A percentile compares a stretch with the other conserved stretches of the same genome.
phyloP scores from a whole-genome alignment of 225 moss, liverwort and hornwort genomes.

The Anthoceros angustus region DNA sequence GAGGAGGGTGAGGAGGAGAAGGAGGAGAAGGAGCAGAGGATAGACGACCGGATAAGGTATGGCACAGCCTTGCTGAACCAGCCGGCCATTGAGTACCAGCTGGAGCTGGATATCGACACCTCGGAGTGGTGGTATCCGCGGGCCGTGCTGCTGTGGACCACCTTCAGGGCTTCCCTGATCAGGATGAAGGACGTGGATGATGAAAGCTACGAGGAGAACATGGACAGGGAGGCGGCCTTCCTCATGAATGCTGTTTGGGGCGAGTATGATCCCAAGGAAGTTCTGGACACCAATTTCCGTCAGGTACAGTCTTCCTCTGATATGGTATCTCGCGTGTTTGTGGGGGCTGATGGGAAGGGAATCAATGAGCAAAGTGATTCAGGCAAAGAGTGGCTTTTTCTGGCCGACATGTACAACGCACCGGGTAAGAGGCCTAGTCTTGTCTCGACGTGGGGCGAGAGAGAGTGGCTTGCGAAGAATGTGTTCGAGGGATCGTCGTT shows the following conservation, averaged over 20 bases:
- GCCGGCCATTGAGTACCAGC: constrained; percentile 18
- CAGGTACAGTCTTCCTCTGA: constrained; percentile 28
- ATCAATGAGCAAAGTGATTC: constrained; percentile 25
- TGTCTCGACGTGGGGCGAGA: constrained; percentile 25
- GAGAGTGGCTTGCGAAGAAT: constrained; percentile 25
- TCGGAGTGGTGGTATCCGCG: neutral
- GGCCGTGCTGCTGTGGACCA: neutral
- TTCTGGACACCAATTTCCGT: constrained; percentile 31
- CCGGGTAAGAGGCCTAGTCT: constrained; percentile 35
- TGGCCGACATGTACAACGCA: constrained; percentile 45
- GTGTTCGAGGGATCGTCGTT: constrained; percentile 22
- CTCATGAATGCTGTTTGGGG: constrained; percentile 27
- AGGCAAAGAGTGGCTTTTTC: constrained; percentile 24
- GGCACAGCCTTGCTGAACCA: constrained; percentile 36
- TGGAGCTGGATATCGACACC: constrained; percentile 24
- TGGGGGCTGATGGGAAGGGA: constrained; percentile 25
- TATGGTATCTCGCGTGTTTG: constrained; percentile 32
- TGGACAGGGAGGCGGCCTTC: constrained; percentile 13
- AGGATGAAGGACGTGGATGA: constrained; percentile 41
- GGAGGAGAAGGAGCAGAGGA: constrained; percentile 32
- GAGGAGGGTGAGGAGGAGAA: constrained; percentile 13
- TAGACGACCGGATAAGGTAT: constrained; percentile 35
- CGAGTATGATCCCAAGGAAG: constrained; percentile 28
- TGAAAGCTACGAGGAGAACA: constrained; percentile 31
- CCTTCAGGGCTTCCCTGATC: constrained; percentile 6